Percentiles rank a stretch among this genome's conserved stretches.
phyloP scores from a whole-genome alignment of 495 filamentous ascomycete species.

The Podospora pseudopauciseta region DNA sequence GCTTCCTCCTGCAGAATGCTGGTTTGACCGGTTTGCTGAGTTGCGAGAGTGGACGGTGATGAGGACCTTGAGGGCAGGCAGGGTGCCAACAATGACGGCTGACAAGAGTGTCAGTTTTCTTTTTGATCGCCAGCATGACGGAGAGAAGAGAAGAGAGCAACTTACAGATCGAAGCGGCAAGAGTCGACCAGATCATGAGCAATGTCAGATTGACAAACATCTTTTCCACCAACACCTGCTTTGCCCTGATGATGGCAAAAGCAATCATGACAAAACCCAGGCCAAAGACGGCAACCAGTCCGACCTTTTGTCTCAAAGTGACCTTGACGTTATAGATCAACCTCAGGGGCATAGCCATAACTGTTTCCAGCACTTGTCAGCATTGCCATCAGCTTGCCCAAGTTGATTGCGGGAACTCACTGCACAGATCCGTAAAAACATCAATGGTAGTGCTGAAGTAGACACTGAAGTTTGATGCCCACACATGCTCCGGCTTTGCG shows the following conservation, averaged over 20 bases:
- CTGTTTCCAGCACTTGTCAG: constrained; percentile 1
- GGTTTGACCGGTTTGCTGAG: constrained; percentile 14
- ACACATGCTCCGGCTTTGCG: constrained; percentile 26
- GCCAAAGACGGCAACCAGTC: constrained; percentile 47
- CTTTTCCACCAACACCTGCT: constrained; percentile 33
- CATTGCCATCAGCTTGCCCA: neutral
- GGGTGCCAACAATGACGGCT: constrained; percentile 50
- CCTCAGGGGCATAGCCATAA: constrained; percentile 51
- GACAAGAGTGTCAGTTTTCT: neutral
- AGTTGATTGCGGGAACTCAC: constrained; percentile 14
- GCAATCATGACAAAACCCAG: constrained; percentile 50
- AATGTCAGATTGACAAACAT: constrained; percentile 35
- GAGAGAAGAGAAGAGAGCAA: neutral
- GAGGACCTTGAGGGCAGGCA: constrained; percentile 49
- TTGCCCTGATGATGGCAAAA: constrained; percentile 48
- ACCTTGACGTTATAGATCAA: constrained; percentile 49
- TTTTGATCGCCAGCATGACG: neutral
- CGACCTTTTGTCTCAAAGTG: constrained; percentile 43
- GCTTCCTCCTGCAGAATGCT: neutral
- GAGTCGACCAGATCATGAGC: constrained; percentile 37
- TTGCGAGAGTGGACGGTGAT: constrained; percentile 51
- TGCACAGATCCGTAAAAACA: constrained; percentile 41
- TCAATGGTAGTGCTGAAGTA: constrained; percentile 45
- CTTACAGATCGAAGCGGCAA: constrained; percentile 35
- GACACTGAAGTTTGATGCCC: constrained; percentile 39